phyloP scores from a whole-genome alignment of 139 green algal genomes.

The Closterium sp. region DNA sequence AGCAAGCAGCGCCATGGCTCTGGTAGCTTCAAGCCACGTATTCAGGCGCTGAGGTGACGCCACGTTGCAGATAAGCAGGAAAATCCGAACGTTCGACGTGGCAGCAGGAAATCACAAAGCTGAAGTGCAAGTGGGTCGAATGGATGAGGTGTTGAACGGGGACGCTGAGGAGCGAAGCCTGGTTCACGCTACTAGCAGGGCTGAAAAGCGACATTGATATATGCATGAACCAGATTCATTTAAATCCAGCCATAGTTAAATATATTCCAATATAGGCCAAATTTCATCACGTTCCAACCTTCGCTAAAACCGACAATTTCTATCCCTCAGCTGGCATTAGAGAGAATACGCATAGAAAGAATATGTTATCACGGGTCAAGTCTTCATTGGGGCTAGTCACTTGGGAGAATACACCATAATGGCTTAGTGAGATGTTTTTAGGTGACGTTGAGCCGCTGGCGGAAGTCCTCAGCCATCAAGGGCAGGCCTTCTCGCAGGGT shows the following conservation, averaged over 20 bases:
- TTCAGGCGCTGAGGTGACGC: not conserved
- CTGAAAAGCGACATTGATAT: no score
- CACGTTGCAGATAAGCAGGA: not conserved
- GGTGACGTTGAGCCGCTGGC: not conserved
- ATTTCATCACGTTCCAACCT: not conserved
- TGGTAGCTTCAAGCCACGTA: not conserved
- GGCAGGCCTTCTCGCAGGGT: not conserved
- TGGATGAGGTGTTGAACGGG: not conserved
- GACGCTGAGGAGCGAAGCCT: no score
- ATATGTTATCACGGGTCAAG: not conserved
- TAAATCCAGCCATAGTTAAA: no score
- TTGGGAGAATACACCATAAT: no score
- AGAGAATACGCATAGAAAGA: not conserved
- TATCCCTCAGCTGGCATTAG: not conserved
- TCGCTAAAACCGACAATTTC: not conserved
- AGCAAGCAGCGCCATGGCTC: not conserved
- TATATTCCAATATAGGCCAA: not conserved
- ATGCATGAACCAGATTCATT: no score
- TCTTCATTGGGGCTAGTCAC: no score
- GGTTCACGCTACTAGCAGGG: no score
- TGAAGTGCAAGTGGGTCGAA: not conserved
- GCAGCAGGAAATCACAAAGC: not conserved
- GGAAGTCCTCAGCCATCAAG: not conserved
- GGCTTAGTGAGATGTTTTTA: no score
- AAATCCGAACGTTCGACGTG: not conserved